Evolutionary conservation across 2,329 filamentous ascomycete genomes (phyloP).

Genomic region (Plectosphaerella cucumerina): DNA sequence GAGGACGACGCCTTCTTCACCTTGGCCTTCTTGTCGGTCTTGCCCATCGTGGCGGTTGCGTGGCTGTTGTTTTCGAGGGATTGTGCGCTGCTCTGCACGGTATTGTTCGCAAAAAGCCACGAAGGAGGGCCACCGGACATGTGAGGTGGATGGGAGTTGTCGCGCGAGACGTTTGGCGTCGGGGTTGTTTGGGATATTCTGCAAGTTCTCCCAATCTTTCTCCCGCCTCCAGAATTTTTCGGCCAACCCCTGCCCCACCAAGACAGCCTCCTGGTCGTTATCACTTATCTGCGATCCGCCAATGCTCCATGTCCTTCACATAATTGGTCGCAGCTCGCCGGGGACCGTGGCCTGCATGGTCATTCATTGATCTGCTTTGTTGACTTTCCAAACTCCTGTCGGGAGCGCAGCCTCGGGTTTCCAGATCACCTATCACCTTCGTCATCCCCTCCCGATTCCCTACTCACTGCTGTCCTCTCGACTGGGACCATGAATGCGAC

Average conservation of each 20-base stretch:
- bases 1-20: constrained; percentile 13
- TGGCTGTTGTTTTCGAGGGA: neutral
- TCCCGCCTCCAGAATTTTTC: constrained; percentile 6
- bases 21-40: constrained; percentile 11
- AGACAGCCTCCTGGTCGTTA: neutral
- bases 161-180: too few species aligned
- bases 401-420: neutral
- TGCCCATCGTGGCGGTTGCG: constrained; percentile 26
- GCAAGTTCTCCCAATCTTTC: neutral
- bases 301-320: neutral
- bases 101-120: constrained; percentile 41
- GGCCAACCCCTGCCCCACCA: constrained; percentile 9
- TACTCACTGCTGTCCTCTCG: too few species aligned
- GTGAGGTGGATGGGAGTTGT: constrained; percentile 6
- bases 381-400: constrained; percentile 8
- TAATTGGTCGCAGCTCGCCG: constrained; percentile 2
- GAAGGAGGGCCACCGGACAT: constrained; percentile 33
- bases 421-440: too few species aligned
- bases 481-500: constrained; percentile 60
- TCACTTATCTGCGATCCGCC: constrained; percentile 4
- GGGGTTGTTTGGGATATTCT: neutral
- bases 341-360: constrained; percentile 10
- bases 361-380: constrained; percentile 11
- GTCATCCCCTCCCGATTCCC: too few species aligned
- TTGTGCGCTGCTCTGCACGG: constrained; percentile 11